These are phyloP conservation scores for Hericium alpestre DNA, from an alignment of 768 basidiomycete genomes.

Conservation along the genomic window DNA sequence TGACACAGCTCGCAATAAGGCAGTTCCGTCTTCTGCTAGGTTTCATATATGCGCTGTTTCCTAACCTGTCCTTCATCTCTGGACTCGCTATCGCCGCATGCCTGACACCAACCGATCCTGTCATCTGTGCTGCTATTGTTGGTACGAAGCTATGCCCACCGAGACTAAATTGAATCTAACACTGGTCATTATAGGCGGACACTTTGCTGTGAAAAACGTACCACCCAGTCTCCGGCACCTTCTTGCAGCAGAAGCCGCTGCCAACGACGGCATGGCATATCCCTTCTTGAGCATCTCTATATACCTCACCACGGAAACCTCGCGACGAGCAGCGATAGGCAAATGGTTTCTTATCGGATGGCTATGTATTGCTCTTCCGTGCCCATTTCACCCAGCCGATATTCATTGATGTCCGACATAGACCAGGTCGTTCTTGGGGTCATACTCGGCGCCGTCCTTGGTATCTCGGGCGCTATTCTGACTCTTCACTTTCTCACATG, in stretches of 20 bases:
- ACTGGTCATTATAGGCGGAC: constrained; percentile 39
- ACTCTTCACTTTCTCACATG: not conserved
- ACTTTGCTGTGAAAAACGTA: constrained; percentile 59
- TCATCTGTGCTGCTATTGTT: constrained; percentile 78
- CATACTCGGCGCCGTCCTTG: constrained; percentile 50
- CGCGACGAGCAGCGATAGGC: constrained; percentile 51
- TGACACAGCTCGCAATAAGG: not conserved
- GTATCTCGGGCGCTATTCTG: constrained; percentile 9
- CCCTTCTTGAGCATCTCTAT: constrained; percentile 83
- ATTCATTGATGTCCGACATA: constrained; percentile 16
- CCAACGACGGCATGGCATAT: constrained; percentile 93
- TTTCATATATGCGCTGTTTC: constrained; percentile 64
- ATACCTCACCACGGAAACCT: constrained; percentile 69
- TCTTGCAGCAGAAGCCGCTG: constrained; percentile 81
- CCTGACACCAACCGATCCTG: constrained; percentile 90
- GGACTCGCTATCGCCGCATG: constrained; percentile 83
- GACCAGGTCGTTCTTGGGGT: constrained; percentile 78
- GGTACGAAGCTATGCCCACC: constrained; percentile 24
- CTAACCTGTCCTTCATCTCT: constrained; percentile 57
- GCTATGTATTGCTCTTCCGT: constrained; percentile 37
- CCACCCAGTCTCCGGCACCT: constrained; percentile 69
- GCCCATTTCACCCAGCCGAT: not conserved
- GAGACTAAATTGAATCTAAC: too few relatives aligned
- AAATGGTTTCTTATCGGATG: constrained; percentile 86
- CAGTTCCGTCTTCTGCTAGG: constrained; percentile 24